Conservation (phyloP, 208 protist species). For the Acanthamoeba royreba region DNA sequence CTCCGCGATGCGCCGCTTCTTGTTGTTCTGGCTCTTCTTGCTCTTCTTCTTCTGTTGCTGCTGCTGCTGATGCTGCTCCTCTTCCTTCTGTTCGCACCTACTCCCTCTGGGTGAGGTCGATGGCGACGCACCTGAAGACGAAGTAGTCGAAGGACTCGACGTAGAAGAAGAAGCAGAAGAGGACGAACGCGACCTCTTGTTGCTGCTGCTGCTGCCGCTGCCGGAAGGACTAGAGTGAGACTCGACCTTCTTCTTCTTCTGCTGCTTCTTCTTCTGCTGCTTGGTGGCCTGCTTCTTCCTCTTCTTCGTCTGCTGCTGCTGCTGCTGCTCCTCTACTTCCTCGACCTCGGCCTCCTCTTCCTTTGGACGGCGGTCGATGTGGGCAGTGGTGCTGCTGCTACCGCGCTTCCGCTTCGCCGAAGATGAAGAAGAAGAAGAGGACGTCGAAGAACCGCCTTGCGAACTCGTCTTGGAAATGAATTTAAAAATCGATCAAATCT, state of each 20-base stretch:
- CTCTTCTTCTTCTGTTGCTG: background rate
- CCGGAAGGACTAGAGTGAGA: background rate
- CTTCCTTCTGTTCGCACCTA: background rate
- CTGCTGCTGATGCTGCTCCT: background rate
- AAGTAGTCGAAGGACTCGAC: no score
- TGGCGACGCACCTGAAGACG: no score
- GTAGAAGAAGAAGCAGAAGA: no score
- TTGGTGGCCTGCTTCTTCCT: background rate
- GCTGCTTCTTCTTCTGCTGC: background rate
- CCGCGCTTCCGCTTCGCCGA: background rate
- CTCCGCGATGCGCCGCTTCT: background rate
- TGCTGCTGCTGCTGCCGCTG: background rate
- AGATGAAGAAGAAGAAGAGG: background rate
- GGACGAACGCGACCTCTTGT: background rate
- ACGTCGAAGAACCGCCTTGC: no score
- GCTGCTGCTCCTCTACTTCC: background rate
- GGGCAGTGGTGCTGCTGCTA: no score
- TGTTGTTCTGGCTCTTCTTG: background rate
- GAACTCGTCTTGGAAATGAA: no score
- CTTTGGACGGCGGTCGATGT: no score
- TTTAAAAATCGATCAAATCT: no score
- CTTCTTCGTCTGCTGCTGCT: background rate
- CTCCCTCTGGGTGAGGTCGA: background rate
- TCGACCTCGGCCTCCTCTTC: background rate
- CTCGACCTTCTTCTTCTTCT: background rate